A percentile compares a stretch with the other conserved stretches of the same genome.
Evolutionary conservation across 2,329 filamentous ascomycete genomes (phyloP).

Genomic region (Beauveria scarabaeidicola): DNA sequence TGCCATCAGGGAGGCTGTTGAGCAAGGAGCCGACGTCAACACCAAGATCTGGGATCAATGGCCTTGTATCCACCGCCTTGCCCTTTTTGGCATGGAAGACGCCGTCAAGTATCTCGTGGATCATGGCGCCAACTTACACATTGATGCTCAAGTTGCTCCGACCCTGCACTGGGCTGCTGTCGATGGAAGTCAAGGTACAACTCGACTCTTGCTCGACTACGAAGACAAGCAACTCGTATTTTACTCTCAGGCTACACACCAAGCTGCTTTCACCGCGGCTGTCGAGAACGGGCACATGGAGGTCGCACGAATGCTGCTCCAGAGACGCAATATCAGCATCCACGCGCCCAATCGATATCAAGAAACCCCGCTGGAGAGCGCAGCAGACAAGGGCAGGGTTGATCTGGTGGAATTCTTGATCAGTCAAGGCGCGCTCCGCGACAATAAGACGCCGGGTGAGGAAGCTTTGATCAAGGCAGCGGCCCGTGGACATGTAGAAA

Average conservation of each 20-base stretch:
- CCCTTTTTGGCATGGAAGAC: constrained; percentile 4
- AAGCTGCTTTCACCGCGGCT: not conserved
- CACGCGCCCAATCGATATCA: not conserved
- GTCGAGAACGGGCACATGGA: not conserved
- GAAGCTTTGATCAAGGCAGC: not conserved
- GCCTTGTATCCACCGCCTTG: constrained; percentile 8
- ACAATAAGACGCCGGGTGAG: not conserved
- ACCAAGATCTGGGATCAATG: constrained; percentile 8
- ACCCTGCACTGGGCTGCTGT: constrained; percentile 2
- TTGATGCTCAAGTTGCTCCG: not conserved
- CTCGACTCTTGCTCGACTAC: not conserved
- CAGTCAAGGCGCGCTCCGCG: not conserved
- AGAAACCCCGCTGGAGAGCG: constrained; percentile 1
- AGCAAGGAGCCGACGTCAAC: constrained; percentile 5
- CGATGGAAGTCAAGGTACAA: not conserved
- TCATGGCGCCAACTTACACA: not conserved
- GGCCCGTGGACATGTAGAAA: not conserved
- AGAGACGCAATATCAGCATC: not conserved
- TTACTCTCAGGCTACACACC: not conserved
- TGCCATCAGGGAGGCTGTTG: constrained; percentile 4
- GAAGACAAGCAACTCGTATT: not conserved
- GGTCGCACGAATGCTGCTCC: not conserved
- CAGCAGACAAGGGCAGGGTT: not conserved
- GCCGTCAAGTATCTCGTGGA: constrained; percentile 1
- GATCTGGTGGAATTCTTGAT: not conserved